These are phyloP conservation scores for Phytophthora ohioensis DNA, from an alignment of 352 stramenopile species.

Conservation along the genomic window DNA sequence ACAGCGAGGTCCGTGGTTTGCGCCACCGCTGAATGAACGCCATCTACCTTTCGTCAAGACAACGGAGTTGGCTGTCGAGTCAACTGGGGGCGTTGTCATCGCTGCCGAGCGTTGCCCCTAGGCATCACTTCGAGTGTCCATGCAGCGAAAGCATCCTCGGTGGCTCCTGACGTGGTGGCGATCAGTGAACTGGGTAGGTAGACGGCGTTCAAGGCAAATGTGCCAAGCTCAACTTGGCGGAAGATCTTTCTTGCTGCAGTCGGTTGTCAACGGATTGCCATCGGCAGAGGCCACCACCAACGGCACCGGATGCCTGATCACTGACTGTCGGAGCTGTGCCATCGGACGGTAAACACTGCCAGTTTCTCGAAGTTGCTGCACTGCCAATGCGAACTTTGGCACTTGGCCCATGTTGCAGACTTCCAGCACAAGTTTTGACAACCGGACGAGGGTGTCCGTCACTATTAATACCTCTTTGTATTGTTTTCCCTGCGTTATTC, in stretches of 20 bases:
- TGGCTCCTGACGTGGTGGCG: neutral
- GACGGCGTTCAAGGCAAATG: neutral
- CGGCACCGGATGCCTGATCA: neutral
- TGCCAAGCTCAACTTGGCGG: neutral
- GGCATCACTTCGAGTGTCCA: conserved; percentile 20
- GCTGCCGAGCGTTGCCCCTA: neutral
- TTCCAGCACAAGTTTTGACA: conserved; percentile 1
- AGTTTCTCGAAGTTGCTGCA: too few relatives aligned
- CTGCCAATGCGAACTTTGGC: neutral
- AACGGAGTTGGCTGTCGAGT: conserved; percentile 8
- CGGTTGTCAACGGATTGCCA: neutral
- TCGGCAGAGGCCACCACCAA: neutral
- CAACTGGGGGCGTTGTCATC: conserved; percentile 10
- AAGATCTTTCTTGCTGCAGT: conserved; percentile 10
- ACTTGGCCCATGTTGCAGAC: conserved; percentile 9
- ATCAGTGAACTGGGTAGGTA: too few relatives aligned
- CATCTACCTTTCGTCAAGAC: conserved; percentile 10
- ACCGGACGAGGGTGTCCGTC: neutral
- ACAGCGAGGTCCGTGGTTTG: neutral
- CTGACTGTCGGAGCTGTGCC: neutral
- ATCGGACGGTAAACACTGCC: neutral
- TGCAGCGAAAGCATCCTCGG: conserved; percentile 2
- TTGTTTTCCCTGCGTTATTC: neutral
- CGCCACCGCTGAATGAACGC: conserved; percentile 1
- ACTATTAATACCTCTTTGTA: neutral